Evolutionary conservation across 306 rosid species (phyloP).

Genomic region (Prunus salicina): DNA sequence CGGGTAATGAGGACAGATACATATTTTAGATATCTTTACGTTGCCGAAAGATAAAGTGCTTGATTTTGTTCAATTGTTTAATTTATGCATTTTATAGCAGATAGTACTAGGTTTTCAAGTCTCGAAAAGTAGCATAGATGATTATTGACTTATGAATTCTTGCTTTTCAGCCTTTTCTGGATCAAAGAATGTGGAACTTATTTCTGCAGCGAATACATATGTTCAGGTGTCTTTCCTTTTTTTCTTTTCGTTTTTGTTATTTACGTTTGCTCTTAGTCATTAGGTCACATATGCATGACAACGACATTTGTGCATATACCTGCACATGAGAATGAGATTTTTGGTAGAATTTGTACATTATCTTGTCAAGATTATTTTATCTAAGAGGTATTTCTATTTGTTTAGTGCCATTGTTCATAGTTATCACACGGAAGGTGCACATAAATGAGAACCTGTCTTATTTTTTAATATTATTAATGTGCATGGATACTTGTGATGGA

Average conservation of each 20-base stretch:
- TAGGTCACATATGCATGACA: neutral
- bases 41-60: neutral
- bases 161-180: slow-evolving; percentile 76
- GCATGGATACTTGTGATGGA: neutral
- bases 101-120: slow-evolving; percentile 12
- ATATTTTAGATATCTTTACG: neutral
- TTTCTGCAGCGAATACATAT: slow-evolving; percentile 80
- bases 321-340: neutral
- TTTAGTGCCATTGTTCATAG: neutral
- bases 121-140: slow-evolving; percentile 20
- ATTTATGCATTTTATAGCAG: slow-evolving; percentile 11
- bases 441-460: neutral
- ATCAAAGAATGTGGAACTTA: slow-evolving; percentile 59
- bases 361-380: neutral
- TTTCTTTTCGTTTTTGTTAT: neutral
- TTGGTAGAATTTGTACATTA: neutral
- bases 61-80: slow-evolving; percentile 2
- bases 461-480: neutral
- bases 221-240: slow-evolving; percentile 60
- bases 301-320: neutral
- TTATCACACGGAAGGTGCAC: neutral
- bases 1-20: slow-evolving; percentile 49
- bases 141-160: slow-evolving; percentile 28
- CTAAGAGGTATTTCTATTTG: neutral
- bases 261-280: neutral